Percentiles rank a stretch among this genome's conserved stretches.
These are phyloP conservation scores for Trichosanthes truncata DNA, from an alignment of 306 rosid genomes.

Conservation along the genomic window DNA sequence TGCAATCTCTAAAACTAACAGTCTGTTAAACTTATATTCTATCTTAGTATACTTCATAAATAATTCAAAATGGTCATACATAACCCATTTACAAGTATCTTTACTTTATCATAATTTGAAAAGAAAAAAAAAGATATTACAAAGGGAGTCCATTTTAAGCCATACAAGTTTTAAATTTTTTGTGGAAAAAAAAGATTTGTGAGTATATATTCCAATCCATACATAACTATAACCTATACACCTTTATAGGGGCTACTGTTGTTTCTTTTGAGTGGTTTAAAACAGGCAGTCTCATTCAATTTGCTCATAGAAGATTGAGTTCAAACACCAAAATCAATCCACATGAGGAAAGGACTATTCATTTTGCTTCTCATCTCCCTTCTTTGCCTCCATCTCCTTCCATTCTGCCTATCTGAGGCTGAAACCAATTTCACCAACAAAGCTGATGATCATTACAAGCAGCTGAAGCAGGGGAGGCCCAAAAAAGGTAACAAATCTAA, in stretches of 20 bases:
- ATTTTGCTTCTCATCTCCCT: background rate
- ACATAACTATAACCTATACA: background rate
- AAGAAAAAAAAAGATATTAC: background rate
- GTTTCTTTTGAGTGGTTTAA: background rate
- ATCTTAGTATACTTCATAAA: background rate
- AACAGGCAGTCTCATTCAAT: background rate
- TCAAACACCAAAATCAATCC: background rate
- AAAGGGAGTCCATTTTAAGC: background rate
- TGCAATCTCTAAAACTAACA: background rate
- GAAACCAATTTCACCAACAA: background rate
- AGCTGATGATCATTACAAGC: background rate
- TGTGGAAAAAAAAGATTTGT: background rate
- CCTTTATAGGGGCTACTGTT: background rate
- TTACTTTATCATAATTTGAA: background rate
- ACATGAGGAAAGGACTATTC: background rate
- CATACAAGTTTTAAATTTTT: background rate
- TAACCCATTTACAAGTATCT: background rate
- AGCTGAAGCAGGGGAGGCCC: background rate
- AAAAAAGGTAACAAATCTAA: background rate
- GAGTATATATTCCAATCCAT: slow-evolving; percentile 5
- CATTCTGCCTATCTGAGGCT: background rate
- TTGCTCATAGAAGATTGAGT: background rate
- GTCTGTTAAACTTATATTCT: background rate
- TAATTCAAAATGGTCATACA: background rate
- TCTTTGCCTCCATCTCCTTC: background rate